These are phyloP conservation scores for Crithidia brevicula DNA, from an alignment of 208 protist genomes.

Conservation along the genomic window DNA sequence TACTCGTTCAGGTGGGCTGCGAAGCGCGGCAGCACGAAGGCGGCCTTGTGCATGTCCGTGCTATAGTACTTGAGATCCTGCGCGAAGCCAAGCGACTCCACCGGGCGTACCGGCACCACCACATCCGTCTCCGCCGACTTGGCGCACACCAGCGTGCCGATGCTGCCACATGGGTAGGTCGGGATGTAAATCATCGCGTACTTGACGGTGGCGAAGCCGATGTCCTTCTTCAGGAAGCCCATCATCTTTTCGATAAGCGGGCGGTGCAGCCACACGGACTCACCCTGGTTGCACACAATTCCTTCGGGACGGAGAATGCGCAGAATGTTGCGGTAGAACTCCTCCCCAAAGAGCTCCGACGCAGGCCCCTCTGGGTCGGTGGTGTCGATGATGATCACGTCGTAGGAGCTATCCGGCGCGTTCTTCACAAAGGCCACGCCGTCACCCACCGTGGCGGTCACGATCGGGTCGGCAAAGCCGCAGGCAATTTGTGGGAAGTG, in stretches of 20 bases:
- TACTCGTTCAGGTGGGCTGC: constrained; percentile 70
- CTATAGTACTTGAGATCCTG: constrained; percentile 89
- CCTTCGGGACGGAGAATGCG: constrained; percentile 81
- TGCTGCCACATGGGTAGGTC: constrained; percentile 94
- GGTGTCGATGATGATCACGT: constrained; percentile 96
- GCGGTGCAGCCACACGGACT: constrained; percentile 94
- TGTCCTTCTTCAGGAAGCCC: constrained; percentile 72
- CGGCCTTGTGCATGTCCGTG: constrained; percentile 77
- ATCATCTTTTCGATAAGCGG: constrained; percentile 91
- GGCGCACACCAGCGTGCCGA: constrained; percentile 87
- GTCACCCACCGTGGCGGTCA: constrained; percentile 83
- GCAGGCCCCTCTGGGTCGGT: constrained; percentile 94
- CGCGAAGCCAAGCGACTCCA: constrained; percentile 71
- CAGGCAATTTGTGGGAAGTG: constrained; percentile 87
- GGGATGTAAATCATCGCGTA: constrained; percentile 94
- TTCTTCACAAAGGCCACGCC: constrained; percentile 85
- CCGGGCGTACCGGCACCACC: constrained; percentile 58
- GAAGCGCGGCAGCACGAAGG: constrained; percentile 86
- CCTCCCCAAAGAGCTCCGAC: constrained; percentile 84
- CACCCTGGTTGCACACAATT: constrained; percentile 91
- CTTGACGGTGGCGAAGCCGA: constrained; percentile 85
- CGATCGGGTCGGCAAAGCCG: constrained; percentile 72
- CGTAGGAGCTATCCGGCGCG: constrained; percentile 81
- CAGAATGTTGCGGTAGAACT: constrained; percentile 85
- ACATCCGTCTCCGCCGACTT: constrained; percentile 71